These are phyloP conservation scores for Candida anglica DNA, from an alignment of 805 yeast genomes.

Conservation along the genomic window DNA sequence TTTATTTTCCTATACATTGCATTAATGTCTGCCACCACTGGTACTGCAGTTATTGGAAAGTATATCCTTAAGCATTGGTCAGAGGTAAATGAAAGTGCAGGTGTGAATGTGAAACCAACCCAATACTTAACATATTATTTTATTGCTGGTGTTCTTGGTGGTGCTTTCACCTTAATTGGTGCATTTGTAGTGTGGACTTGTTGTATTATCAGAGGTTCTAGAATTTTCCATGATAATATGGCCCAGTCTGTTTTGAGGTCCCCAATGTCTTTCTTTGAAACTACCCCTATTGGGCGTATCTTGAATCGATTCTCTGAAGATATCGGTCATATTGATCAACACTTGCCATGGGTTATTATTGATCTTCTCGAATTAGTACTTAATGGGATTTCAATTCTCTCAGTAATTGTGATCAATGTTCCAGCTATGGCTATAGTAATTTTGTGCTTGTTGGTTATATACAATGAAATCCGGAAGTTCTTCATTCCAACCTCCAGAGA, in stretches of 20 bases:
- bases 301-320: slow-evolving; percentile 26
- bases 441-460: slow-evolving; percentile 13
- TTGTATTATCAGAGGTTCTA: slow-evolving; percentile 17
- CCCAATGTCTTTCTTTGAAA: slow-evolving; percentile 27
- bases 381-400: slow-evolving; percentile 16
- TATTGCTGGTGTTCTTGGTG: slow-evolving; percentile 22
- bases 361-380: slow-evolving; percentile 13
- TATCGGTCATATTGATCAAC: slow-evolving; percentile 17
- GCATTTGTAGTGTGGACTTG: slow-evolving; percentile 21
- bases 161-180: slow-evolving; percentile 23
- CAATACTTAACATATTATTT: slow-evolving; percentile 23
- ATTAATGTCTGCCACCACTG: slow-evolving; percentile 15
- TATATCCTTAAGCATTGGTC: slow-evolving; percentile 35
- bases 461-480: slow-evolving; percentile 16
- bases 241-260: slow-evolving; percentile 20
- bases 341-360: slow-evolving; percentile 16
- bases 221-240: slow-evolving; percentile 21
- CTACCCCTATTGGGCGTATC: slow-evolving; percentile 25
- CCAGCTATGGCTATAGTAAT: slow-evolving; percentile 20
- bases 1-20: slow-evolving; percentile 20
- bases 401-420: slow-evolving; percentile 20
- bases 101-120: slow-evolving; percentile 20
- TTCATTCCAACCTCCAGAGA: slow-evolving; percentile 24
- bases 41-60: slow-evolving; percentile 17
- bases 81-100: slow-evolving; percentile 20